phyloP scores from a whole-genome alignment of 768 basidiomycete genomes.

The Gyrodon lividus region DNA sequence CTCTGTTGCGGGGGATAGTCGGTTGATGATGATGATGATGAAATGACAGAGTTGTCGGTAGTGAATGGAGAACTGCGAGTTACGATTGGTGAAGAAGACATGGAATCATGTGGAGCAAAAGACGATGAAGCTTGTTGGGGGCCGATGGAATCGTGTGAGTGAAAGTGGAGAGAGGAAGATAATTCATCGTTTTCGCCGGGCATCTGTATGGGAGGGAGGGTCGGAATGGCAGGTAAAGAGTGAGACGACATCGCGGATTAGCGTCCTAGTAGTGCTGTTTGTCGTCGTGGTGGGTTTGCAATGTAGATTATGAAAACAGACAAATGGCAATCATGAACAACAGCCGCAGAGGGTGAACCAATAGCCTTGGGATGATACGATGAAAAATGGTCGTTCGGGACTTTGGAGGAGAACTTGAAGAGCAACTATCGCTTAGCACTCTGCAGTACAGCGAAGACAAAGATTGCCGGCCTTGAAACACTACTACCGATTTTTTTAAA shows the following conservation, averaged over 20 bases:
- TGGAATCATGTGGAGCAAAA: conserved; percentile 38
- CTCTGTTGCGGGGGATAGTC: conserved; percentile 27
- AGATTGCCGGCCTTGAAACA: background rate
- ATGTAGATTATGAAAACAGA: conserved; percentile 2
- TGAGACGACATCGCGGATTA: conserved; percentile 25
- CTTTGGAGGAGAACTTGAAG: too few relatives aligned
- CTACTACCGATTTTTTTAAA: conserved; percentile 9
- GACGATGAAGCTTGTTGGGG: conserved; percentile 32
- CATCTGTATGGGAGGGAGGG: conserved; percentile 46
- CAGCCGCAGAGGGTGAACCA: conserved; percentile 6
- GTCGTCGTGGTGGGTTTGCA: background rate
- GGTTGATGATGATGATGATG: conserved; percentile 15
- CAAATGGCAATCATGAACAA: conserved; percentile 16
- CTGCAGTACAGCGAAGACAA: too few relatives aligned
- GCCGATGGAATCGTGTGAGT: conserved; percentile 15
- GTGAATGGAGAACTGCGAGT: conserved; percentile 1
- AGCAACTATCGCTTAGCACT: background rate
- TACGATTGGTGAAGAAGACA: conserved; percentile 39
- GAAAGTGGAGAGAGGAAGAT: background rate
- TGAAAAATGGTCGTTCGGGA: background rate
- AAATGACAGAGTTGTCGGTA: background rate
- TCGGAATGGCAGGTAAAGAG: conserved; percentile 38
- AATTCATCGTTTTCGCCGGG: conserved; percentile 28
- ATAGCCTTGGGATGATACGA: background rate
- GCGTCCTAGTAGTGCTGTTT: background rate